phyloP scores from a whole-genome alignment of 139 green algal species.

The Chara braunii region DNA sequence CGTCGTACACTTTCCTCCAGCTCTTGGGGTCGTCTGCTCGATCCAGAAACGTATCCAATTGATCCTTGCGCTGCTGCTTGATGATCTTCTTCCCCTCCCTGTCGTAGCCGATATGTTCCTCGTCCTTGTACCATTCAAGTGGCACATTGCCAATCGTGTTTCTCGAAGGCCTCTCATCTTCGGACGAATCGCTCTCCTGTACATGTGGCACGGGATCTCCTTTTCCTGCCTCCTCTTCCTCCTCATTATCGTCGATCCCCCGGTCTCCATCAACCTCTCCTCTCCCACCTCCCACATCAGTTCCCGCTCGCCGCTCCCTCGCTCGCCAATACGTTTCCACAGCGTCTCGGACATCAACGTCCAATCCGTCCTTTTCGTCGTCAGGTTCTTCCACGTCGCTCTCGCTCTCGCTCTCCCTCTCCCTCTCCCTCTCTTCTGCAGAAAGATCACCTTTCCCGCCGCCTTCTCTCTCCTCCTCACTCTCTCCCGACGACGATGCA shows the following conservation, averaged over 20 bases:
- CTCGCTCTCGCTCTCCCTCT: background rate
- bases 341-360: conserved; percentile 62
- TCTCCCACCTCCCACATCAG: conserved; percentile 18
- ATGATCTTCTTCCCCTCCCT: conserved; percentile 57
- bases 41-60: conserved; percentile 57
- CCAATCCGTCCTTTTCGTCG: background rate
- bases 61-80: conserved; percentile 54
- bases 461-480: conserved; percentile 44
- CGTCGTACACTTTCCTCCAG: conserved; percentile 83
- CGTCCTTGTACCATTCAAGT: conserved; percentile 86
- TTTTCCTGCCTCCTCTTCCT: conserved; percentile 42
- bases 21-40: conserved; percentile 43
- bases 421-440: background rate
- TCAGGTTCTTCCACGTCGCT: background rate
- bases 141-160: conserved; percentile 76
- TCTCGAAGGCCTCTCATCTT: conserved; percentile 66
- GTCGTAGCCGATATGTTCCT: conserved; percentile 94
- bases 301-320: background rate
- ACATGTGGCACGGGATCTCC: conserved; percentile 44
- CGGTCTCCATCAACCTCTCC: background rate
- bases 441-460: background rate
- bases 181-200: conserved; percentile 77
- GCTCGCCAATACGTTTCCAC: background rate
- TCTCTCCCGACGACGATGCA: conserved; percentile 4
- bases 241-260: conserved; percentile 11